These are phyloP conservation scores for Trichoderma atrobrunneum DNA, from an alignment of 2,329 filamentous ascomycete genomes.

Conservation along the genomic window DNA sequence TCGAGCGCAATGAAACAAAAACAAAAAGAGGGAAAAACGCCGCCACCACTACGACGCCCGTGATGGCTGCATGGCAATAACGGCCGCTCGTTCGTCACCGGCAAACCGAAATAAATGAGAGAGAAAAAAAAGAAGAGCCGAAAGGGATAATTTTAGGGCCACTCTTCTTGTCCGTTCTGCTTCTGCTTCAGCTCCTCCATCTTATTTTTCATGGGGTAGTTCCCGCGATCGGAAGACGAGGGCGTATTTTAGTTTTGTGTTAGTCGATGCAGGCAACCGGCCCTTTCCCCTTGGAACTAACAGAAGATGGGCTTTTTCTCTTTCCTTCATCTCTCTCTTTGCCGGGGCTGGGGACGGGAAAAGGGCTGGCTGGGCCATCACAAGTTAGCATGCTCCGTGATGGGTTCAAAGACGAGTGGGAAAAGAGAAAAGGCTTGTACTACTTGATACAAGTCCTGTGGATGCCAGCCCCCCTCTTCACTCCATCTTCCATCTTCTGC, in stretches of 20 bases:
- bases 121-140: not conserved
- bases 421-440: not conserved
- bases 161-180: not conserved
- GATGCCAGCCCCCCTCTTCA: not conserved
- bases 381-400: not conserved
- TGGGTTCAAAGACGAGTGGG: not conserved
- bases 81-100: not conserved
- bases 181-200: not conserved
- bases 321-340: too few relatives aligned
- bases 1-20: not conserved
- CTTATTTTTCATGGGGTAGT: not conserved
- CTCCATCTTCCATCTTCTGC: not conserved
- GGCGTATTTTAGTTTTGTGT: not conserved
- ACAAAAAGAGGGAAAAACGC: not conserved
- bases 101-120: not conserved
- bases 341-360: not conserved
- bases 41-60: not conserved
- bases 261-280: slow-evolving; percentile 17
- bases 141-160: not conserved
- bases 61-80: slow-evolving; percentile 11
- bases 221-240: slow-evolving; percentile 1
- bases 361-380: not conserved
- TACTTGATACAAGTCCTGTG: not conserved
- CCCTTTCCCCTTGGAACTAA: slow-evolving; percentile 2
- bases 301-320: not conserved